Conservation (phyloP, 257 asterid genomes). For the Mentha longifolia region DNA sequence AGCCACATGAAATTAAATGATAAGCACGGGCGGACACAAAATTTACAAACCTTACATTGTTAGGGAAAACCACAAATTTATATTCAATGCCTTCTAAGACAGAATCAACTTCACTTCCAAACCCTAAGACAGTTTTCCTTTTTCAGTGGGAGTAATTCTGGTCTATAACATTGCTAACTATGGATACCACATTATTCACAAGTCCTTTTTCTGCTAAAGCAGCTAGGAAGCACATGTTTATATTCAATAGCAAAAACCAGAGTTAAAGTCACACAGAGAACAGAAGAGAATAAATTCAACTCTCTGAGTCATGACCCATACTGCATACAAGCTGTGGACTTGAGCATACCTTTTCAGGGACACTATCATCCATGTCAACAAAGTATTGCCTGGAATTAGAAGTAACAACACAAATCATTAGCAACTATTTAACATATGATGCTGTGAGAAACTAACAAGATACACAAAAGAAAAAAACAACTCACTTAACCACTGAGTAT, state of each 20-base stretch:
- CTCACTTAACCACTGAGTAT: slow-evolving; percentile 68
- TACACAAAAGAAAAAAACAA: slow-evolving; percentile 16
- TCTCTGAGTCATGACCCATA: slow-evolving; percentile 7
- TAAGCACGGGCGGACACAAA: slow-evolving; percentile 3
- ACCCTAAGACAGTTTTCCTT: slow-evolving; percentile 1
- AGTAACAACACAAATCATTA: slow-evolving; percentile 7
- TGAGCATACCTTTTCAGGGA: slow-evolving; percentile 59
- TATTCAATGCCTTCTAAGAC: background rate
- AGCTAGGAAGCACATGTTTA: slow-evolving; percentile 6
- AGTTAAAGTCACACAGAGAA: background rate
- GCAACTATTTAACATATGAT: slow-evolving; percentile 14
- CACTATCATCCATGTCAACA: slow-evolving; percentile 61
- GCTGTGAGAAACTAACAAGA: background rate
- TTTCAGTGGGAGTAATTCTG: slow-evolving; percentile 8
- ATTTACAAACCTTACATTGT: slow-evolving; percentile 11
- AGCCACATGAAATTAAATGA: slow-evolving; percentile 2
- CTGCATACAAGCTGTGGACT: slow-evolving; percentile 23
- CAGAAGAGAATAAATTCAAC: background rate
- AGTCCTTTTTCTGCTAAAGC: slow-evolving; percentile 16
- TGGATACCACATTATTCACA: slow-evolving; percentile 12
- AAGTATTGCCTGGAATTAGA: slow-evolving; percentile 61
- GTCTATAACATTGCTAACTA: slow-evolving; percentile 18
- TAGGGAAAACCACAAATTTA: background rate
- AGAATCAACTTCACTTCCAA: slow-evolving; percentile 8
- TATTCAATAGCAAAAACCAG: slow-evolving; percentile 15